Percentiles rank a stretch among this genome's conserved stretches.
Evolutionary conservation across 2,329 filamentous ascomycete species (phyloP).

Genomic region (Claviceps arundinis): DNA sequence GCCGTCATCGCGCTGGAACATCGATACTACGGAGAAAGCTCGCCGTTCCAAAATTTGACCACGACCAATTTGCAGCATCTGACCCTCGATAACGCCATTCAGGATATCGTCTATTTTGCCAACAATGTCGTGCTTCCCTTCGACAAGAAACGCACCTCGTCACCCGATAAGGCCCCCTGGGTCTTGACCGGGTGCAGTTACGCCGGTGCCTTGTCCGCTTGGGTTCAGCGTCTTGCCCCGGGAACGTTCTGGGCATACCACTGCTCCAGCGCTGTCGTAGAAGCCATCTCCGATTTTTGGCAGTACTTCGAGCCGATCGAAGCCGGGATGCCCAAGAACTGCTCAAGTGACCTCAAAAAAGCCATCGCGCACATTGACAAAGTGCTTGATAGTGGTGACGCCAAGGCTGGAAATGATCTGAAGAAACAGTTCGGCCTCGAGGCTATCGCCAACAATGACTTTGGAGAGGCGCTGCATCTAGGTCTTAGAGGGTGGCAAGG

Average conservation of each 20-base stretch:
- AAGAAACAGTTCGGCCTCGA: constrained; percentile 28
- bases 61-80: constrained; percentile 61
- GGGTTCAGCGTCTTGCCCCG: constrained; percentile 58
- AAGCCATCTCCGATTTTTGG: constrained; percentile 64
- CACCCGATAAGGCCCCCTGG: constrained; percentile 52
- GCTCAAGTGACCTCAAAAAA: constrained; percentile 46
- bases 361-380: constrained; percentile 34
- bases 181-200: constrained; percentile 71
- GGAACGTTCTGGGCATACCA: constrained; percentile 65
- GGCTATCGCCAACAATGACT: constrained; percentile 31
- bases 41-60: constrained; percentile 48
- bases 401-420: constrained; percentile 25
- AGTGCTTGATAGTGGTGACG: constrained; percentile 25
- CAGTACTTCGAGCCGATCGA: constrained; percentile 33
- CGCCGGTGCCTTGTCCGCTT: constrained; percentile 61
- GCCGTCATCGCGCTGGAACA: constrained; percentile 69
- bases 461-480: constrained; percentile 22
- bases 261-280: constrained; percentile 61
- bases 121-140: constrained; percentile 55
- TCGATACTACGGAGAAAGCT: constrained; percentile 66
- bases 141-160: constrained; percentile 50
- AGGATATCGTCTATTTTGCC: constrained; percentile 66
- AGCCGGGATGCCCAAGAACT: constrained; percentile 37
- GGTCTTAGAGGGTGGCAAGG: constrained; percentile 5
- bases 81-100: constrained; percentile 63